A percentile compares a stretch with the other conserved stretches of the same genome.
phyloP scores from a whole-genome alignment of 805 yeast species.

The Ogataea pini region DNA sequence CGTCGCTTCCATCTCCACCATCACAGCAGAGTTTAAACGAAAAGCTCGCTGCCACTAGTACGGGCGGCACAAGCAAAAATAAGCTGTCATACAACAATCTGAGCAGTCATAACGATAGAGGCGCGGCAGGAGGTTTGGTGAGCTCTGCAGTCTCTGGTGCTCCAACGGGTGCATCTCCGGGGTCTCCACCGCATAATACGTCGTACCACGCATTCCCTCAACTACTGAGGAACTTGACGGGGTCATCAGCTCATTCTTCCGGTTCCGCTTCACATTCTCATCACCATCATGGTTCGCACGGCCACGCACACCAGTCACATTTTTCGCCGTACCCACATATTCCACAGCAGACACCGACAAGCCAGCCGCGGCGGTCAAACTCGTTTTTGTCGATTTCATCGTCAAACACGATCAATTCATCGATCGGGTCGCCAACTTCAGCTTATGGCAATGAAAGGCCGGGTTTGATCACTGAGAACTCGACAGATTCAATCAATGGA shows the following conservation, averaged over 20 bases:
- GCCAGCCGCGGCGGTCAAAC: conserved; percentile 20
- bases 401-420: conserved; percentile 22
- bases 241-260: conserved; percentile 32
- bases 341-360: conserved; percentile 7
- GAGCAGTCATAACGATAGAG: conserved; percentile 21
- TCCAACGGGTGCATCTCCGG: not conserved
- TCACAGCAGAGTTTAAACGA: conserved; percentile 17
- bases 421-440: conserved; percentile 29
- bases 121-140: conserved; percentile 5
- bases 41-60: conserved; percentile 13
- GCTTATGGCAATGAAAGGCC: conserved; percentile 28
- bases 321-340: conserved; percentile 31
- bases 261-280: conserved; percentile 22
- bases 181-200: not conserved
- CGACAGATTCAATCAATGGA: conserved; percentile 27
- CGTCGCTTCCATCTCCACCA: conserved; percentile 20
- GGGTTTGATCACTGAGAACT: conserved; percentile 26
- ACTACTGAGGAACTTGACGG: conserved; percentile 27
- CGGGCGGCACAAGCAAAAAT: conserved; percentile 10
- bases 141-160: not conserved
- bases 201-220: conserved; percentile 21
- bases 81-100: conserved; percentile 27
- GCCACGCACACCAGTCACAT: conserved; percentile 27
- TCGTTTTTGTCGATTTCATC: conserved; percentile 32
- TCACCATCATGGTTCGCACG: conserved; percentile 25